phyloP scores from a whole-genome alignment of 257 asterid species.

The Solanum acaule region DNA sequence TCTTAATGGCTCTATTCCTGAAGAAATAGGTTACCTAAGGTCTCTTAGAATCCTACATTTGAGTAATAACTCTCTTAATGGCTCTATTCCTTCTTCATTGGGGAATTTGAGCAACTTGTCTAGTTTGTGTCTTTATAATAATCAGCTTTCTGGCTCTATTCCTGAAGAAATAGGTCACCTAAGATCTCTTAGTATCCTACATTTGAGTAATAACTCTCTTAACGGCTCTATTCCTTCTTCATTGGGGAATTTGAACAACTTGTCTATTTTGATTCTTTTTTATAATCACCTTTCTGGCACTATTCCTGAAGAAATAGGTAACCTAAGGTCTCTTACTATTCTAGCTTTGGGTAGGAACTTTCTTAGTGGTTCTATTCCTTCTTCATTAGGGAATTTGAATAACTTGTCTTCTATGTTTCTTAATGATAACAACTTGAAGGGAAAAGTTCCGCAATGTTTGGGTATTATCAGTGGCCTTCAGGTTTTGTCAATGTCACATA shows the following conservation, averaged over 20 bases:
- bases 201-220: no score
- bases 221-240: not conserved
- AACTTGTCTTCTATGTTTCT: accelerated
- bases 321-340: not conserved
- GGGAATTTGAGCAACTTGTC: no score
- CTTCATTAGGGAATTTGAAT: no score
- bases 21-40: no score
- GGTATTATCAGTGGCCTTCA: not conserved
- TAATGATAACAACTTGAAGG: no score
- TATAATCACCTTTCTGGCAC: not conserved
- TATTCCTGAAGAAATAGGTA: not conserved
- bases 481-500: accelerated
- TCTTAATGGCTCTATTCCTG: no score
- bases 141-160: not conserved
- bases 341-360: no score
- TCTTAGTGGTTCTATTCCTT: no score
- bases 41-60: no score
- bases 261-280: not conserved
- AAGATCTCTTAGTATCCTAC: accelerated
- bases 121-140: accelerated
- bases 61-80: no score
- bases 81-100: no score
- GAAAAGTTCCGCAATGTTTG: no score
- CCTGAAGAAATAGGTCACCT: not conserved
- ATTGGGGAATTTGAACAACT: not conserved